These are phyloP conservation scores for Cenchrus fungigraminus DNA, from an alignment of 176 grass and related monocot genomes.

Conservation along the genomic window DNA sequence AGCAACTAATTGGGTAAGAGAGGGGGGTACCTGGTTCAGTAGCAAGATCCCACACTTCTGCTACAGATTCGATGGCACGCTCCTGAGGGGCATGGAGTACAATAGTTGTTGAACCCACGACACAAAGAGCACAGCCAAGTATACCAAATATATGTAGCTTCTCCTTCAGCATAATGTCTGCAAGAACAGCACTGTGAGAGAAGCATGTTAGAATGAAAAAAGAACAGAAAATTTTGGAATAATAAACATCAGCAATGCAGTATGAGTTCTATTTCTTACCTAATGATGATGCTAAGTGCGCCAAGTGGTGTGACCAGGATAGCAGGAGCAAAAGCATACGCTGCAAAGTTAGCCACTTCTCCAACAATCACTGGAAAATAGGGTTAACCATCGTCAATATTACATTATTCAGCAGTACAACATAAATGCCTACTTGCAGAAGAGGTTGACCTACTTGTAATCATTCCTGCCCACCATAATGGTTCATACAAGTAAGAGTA, in stretches of 20 bases:
- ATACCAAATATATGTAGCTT: conserved; percentile 96
- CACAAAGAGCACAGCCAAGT: conserved; percentile 94
- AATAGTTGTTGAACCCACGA: conserved; percentile 95
- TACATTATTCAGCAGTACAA: conserved; percentile 25
- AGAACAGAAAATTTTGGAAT: background rate
- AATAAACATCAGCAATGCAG: background rate
- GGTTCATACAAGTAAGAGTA: conserved; percentile 98
- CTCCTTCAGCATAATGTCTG: conserved; percentile 86
- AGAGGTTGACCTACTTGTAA: conserved; percentile 71
- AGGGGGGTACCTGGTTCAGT: conserved; percentile 84
- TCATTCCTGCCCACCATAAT: conserved; percentile 97
- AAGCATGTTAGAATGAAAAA: conserved; percentile 23
- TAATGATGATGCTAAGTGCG: conserved; percentile 96
- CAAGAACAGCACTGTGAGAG: conserved; percentile 81
- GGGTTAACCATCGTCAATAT: conserved; percentile 33
- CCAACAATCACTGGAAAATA: conserved; percentile 90
- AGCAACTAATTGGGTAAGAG: background rate
- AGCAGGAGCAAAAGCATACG: conserved; percentile 98
- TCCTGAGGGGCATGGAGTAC: conserved; percentile 97
- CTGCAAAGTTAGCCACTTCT: conserved; percentile 95
- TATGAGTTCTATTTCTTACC: conserved; percentile 44
- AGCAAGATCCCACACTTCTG: conserved; percentile 94
- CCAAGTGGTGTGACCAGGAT: conserved; percentile 96
- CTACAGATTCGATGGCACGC: conserved; percentile 84
- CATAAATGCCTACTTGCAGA: conserved; percentile 28